Evolutionary conservation across 305 asterid genomes (phyloP), one percentile per base, ranked within the genome.

Genomic region (Withania somnifera): DNA sequence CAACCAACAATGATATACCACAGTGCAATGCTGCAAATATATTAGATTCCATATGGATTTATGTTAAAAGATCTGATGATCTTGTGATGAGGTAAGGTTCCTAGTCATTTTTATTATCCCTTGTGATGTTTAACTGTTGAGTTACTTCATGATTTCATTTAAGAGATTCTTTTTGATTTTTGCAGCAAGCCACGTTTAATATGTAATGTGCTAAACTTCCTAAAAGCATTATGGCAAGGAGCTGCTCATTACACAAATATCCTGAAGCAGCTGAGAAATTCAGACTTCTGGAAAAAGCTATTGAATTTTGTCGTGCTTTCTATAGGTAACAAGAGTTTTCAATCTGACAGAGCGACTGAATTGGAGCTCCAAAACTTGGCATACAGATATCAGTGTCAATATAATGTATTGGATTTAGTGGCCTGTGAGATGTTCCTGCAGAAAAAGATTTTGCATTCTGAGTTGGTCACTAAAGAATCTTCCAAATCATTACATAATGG

Each of bases 171-270:
- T 45, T 47, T 53, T 40, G 73, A 58, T 53, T 66, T 53, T 80
- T 86, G 78, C 97, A 95, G 99, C 84, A 90, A 95, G 56, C 88
- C 97, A 34, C 77, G 73, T 19, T 50, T 91, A 58, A 80, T 95
- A 83, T 82, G 90, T 81, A 89, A 88, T 84, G 86, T 91, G 67
- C 87, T 93, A 88, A 85, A 87, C 86, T 91, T 97, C 90, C 88
- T 97, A 88, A 92, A 91, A 90, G 92, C 96, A 80, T 86, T 97
- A 89, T 97, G 99, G 99, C 97, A 91, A 93, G 94, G 94, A 83
- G 98, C 97, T 51, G 95, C 94, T 80, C 97, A 92, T 86, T 97
- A 91, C 82, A 82, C 89, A 82, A 87, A 90, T 87, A 86, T 87
- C 36, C 86, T 97, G 95, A 94, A 88, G 87, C 88, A 78, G 88